phyloP scores from a whole-genome alignment of 768 basidiomycete species.

The Kwoniella sp. region DNA sequence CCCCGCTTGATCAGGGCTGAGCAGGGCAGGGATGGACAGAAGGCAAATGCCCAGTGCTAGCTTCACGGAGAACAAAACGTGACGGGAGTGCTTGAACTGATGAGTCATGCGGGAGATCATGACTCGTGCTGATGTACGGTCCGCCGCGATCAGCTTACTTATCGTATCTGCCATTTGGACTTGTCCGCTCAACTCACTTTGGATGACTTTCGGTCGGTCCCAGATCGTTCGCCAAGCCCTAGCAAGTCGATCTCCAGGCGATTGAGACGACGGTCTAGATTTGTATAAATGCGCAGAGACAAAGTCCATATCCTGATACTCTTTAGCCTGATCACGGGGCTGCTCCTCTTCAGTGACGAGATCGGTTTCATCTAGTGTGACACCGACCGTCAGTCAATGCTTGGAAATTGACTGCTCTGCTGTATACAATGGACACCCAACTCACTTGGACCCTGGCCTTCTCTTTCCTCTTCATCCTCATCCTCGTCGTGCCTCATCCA shows the following conservation, averaged over 20 bases:
- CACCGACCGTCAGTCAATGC: background rate
- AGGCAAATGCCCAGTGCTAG: slow-evolving; percentile 48
- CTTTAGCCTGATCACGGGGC: slow-evolving; percentile 19
- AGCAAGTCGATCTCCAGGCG: background rate
- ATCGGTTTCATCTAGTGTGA: slow-evolving; percentile 8
- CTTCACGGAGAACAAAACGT: slow-evolving; percentile 50
- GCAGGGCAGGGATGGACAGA: slow-evolving; percentile 50
- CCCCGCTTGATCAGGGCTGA: slow-evolving; percentile 41
- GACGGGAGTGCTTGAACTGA: slow-evolving; percentile 43
- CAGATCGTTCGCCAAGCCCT: slow-evolving; percentile 35
- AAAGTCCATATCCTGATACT: slow-evolving; percentile 31
- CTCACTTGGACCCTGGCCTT: background rate
- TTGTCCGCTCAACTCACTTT: slow-evolving; percentile 30
- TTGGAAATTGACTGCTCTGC: too few species aligned
- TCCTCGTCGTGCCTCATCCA: slow-evolving; percentile 21
- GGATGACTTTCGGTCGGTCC: slow-evolving; percentile 30
- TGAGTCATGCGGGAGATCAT: slow-evolving; percentile 37
- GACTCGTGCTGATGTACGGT: slow-evolving; percentile 35
- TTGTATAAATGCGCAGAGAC: slow-evolving; percentile 27
- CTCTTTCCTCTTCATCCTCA: slow-evolving; percentile 2
- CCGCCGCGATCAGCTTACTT: background rate
- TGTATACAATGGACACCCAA: background rate
- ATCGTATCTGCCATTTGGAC: too few species aligned
- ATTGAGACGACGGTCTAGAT: background rate
- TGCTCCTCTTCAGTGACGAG: slow-evolving; percentile 18